Percentiles rank a stretch among this genome's conserved stretches.
These are phyloP conservation scores for Calocybe gangraenosa DNA, from an alignment of 768 basidiomycete genomes.

Conservation along the genomic window DNA sequence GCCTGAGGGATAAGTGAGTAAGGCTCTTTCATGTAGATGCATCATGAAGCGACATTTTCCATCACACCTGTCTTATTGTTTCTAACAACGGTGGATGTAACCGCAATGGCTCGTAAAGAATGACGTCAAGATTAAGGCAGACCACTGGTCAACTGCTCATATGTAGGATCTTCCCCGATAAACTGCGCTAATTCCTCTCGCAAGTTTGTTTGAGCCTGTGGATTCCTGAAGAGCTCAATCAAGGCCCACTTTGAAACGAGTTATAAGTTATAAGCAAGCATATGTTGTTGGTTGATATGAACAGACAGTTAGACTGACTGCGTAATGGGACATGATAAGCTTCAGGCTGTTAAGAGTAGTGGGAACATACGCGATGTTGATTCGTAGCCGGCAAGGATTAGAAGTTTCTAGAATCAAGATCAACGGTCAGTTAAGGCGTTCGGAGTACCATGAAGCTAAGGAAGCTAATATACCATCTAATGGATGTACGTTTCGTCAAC, in stretches of 20 bases:
- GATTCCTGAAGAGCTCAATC: conserved; percentile 30
- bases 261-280: too few species aligned
- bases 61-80: conserved; percentile 6
- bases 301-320: not conserved
- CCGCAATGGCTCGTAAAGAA: conserved; percentile 38
- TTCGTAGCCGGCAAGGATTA: conserved; percentile 26
- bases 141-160: conserved; percentile 7
- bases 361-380: conserved; percentile 32
- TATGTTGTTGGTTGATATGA: too few species aligned
- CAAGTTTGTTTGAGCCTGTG: conserved; percentile 25
- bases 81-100: conserved; percentile 33
- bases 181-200: conserved; percentile 25
- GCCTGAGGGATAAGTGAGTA: too few species aligned
- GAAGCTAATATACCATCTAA: conserved; percentile 21
- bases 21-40: too few species aligned
- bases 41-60: too few species aligned
- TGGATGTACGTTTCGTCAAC: not conserved
- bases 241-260: conserved; percentile 31
- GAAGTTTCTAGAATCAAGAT: conserved; percentile 11
- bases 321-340: too few species aligned
- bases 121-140: conserved; percentile 19
- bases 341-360: too few species aligned
- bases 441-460: too few species aligned
- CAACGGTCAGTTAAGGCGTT: not conserved
- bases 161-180: conserved; percentile 6